Evolutionary conservation across 192 early-diverging fungal species (phyloP).

Genomic region (Dispira simplex): DNA sequence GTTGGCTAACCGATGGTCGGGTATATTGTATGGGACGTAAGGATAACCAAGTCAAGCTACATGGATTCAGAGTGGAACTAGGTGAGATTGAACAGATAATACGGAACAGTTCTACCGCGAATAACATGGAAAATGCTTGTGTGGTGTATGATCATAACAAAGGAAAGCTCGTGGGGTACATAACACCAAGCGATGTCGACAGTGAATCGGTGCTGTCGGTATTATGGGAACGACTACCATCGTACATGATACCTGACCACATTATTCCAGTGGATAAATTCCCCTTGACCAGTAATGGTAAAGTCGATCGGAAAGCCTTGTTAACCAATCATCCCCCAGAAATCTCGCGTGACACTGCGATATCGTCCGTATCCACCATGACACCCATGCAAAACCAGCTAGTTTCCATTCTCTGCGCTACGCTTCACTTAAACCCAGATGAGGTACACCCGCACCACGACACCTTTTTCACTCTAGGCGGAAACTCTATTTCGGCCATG

Average conservation of each 20-base stretch:
- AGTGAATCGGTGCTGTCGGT: slow-evolving; percentile 22
- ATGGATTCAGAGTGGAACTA: slow-evolving; percentile 21
- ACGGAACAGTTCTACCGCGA: neutral
- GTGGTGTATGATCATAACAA: slow-evolving; percentile 14
- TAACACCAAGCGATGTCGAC: slow-evolving; percentile 19
- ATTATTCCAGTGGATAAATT: neutral
- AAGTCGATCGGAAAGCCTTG: neutral
- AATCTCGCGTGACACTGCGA: no score
- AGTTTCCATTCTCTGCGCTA: neutral
- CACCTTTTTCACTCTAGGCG: slow-evolving; percentile 3
- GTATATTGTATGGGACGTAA: slow-evolving; percentile 18
- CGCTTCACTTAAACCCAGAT: neutral
- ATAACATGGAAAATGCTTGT: neutral
- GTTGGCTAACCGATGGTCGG: slow-evolving; percentile 18
- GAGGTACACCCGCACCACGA: neutral
- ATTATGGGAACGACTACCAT: slow-evolving; percentile 35
- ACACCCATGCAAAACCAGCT: neutral
- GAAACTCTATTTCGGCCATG: slow-evolving; percentile 5
- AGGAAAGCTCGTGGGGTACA: slow-evolving; percentile 35
- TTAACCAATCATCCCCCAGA: neutral
- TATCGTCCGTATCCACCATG: neutral
- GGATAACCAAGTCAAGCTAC: slow-evolving; percentile 21
- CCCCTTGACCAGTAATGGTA: neutral
- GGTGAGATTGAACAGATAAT: slow-evolving; percentile 15
- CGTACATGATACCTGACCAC: slow-evolving; percentile 42